Evolutionary conservation across 1,284 basidiomycete genomes (phyloP), one percentile per base, ranked within the genome.

Genomic region (Puccinia triticina): DNA sequence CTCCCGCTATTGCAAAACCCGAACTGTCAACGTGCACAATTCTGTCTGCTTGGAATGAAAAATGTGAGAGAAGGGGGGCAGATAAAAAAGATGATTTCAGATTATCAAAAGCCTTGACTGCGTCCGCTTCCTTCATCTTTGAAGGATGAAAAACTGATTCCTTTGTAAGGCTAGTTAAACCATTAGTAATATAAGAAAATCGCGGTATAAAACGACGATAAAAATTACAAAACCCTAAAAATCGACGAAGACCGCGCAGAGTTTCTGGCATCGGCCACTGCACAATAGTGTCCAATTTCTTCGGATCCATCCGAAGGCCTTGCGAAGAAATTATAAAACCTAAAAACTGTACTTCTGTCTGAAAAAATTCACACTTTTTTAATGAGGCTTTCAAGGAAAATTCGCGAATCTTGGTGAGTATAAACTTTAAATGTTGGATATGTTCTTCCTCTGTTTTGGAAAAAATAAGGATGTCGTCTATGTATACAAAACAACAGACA

Each of bases 361-460:
- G n/a, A n/a, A n/a, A n/a, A n/a, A n/a, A n/a, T n/a, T n/a, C n/a
- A n/a, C n/a, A n/a, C n/a, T n/a, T n/a, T n/a, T n/a, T n/a, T n/a
- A n/a, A n/a, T n/a, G n/a, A n/a, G n/a, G n/a, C n/a, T n/a, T n/a
- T n/a, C n/a, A n/a, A n/a, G n/a, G n/a, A n/a, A n/a, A n/a, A n/a
- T 59, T 76, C 73, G 3, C 53, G 14, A 18, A 76, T 32, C n/a
- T 55, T 59, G n/a, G 34, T 10, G 5, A 76, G 34, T 21, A 76
- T 23, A 37, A 59, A 26, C 10, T 8, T 34, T 21, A 76, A 14
- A 59, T 76, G 50, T 16, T 8, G 14, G 53, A 83, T 7, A 71
- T 76, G 73, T 2, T 76, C 48, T 10, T 89, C 88, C 37, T 86
- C 87, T 16, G 87, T 88, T 0, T 88, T 86, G 5, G 89, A 89